phyloP scores from a whole-genome alignment of 257 asterid species.

The Solanum verrucosum region DNA sequence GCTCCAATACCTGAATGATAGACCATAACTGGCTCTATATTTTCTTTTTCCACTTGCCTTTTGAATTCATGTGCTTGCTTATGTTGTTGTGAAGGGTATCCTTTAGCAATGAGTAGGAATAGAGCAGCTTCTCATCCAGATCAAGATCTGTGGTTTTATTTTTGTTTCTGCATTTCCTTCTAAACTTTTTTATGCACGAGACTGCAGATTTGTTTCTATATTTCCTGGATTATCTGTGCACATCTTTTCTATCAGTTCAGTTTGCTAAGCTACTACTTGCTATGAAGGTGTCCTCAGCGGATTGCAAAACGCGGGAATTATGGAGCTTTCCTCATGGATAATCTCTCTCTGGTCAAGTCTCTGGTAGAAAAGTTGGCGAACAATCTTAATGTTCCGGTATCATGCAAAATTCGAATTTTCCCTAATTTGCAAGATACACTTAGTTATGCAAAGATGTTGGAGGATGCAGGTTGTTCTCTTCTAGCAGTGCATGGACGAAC shows the following conservation, averaged over 20 bases:
- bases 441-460: conserved; percentile 87
- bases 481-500: conserved; percentile 96
- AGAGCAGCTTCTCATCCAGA: background rate
- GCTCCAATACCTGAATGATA: background rate
- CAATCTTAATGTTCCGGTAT: conserved; percentile 73
- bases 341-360: conserved; percentile 77
- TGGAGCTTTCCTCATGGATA: conserved; percentile 98
- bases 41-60: background rate
- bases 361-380: conserved; percentile 67
- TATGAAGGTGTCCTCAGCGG: conserved; percentile 84
- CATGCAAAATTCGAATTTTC: conserved; percentile 85
- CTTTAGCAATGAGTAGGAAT: background rate
- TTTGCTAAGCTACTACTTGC: background rate
- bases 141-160: background rate
- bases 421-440: conserved; percentile 72
- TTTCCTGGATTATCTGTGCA: background rate
- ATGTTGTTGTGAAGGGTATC: background rate
- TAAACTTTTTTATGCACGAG: background rate
- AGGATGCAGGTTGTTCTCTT: conserved; percentile 90
- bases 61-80: background rate
- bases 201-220: background rate
- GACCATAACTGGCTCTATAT: background rate
- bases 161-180: background rate
- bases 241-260: background rate
- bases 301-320: conserved; percentile 86